Conservation (phyloP, 495 filamentous ascomycete genomes). For the Neurospora tetraspora region DNA sequence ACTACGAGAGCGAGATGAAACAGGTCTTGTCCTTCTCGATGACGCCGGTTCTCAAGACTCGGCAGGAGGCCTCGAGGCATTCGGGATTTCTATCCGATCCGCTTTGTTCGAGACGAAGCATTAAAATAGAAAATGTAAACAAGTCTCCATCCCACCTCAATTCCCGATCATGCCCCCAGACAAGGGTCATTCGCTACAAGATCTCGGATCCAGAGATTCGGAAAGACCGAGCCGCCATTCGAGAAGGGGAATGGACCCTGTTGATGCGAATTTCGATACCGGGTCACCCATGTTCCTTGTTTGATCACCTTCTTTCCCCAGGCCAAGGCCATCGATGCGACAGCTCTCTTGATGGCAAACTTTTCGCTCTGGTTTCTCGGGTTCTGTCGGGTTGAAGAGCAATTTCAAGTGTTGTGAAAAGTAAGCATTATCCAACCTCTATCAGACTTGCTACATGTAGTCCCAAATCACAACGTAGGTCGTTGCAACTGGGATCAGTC, state of each 20-base stretch:
- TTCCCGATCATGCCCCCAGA: not conserved
- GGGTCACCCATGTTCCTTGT: not conserved
- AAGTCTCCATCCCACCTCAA: not conserved
- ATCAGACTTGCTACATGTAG: not conserved
- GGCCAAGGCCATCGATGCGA: not conserved
- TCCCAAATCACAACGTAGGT: no score
- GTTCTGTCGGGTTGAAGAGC: not conserved
- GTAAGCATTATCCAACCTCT: not conserved
- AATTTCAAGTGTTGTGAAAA: not conserved
- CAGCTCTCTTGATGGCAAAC: not conserved
- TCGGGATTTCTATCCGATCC: not conserved
- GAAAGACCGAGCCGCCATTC: not conserved
- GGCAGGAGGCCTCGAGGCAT: not conserved
- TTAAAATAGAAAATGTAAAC: not conserved
- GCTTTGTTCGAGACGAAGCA: not conserved
- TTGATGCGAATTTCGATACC: not conserved
- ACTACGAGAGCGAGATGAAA: not conserved
- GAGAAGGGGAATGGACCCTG: not conserved
- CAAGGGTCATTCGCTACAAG: not conserved
- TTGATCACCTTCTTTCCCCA: not conserved
- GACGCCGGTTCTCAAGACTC: not conserved
- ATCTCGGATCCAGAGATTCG: not conserved
- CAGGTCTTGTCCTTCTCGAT: not conserved
- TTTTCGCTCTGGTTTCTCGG: not conserved
- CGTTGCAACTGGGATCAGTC: not conserved